These are phyloP conservation scores for Heteromeles arbutifolia DNA, from an alignment of 306 rosid genomes.

Conservation along the genomic window DNA sequence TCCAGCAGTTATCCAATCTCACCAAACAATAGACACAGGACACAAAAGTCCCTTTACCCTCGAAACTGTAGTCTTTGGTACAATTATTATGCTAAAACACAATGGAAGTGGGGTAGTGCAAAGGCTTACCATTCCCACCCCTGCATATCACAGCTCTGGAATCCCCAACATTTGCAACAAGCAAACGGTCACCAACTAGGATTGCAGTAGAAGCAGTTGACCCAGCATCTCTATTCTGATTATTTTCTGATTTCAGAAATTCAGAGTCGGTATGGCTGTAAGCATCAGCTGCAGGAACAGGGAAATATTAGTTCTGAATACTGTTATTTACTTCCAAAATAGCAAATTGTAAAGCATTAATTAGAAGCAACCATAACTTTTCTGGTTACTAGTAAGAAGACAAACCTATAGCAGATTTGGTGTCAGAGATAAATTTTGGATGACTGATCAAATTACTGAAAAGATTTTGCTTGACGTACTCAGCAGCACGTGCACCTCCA, in stretches of 20 bases:
- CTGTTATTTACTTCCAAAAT: not conserved
- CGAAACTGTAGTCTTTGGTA: not conserved
- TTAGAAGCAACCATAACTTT: not conserved
- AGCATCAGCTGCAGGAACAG: slow-evolving; percentile 67
- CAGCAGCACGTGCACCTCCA: slow-evolving; percentile 97
- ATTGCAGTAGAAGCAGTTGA: slow-evolving; percentile 98
- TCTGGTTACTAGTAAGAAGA: not conserved
- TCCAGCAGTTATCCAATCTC: not conserved
- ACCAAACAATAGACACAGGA: not conserved
- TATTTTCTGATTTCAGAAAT: slow-evolving; percentile 84
- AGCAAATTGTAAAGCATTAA: slow-evolving; percentile 9
- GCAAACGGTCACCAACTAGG: slow-evolving; percentile 89
- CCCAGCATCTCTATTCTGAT: slow-evolving; percentile 86
- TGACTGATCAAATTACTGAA: slow-evolving; percentile 85
- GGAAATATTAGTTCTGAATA: not conserved
- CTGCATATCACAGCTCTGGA: slow-evolving; percentile 93
- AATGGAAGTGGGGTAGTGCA: not conserved
- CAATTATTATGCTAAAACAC: not conserved
- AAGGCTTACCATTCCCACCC: slow-evolving; percentile 71
- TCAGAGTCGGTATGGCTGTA: slow-evolving; percentile 87
- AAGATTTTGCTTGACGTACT: slow-evolving; percentile 88
- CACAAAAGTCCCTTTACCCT: not conserved
- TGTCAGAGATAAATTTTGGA: slow-evolving; percentile 92
- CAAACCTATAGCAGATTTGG: slow-evolving; percentile 86
- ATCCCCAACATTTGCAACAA: slow-evolving; percentile 96